A percentile compares a stretch with the other conserved stretches of the same genome.
Evolutionary conservation across 2,329 filamentous ascomycete genomes (phyloP).

Genomic region (Cercospora sp.): DNA sequence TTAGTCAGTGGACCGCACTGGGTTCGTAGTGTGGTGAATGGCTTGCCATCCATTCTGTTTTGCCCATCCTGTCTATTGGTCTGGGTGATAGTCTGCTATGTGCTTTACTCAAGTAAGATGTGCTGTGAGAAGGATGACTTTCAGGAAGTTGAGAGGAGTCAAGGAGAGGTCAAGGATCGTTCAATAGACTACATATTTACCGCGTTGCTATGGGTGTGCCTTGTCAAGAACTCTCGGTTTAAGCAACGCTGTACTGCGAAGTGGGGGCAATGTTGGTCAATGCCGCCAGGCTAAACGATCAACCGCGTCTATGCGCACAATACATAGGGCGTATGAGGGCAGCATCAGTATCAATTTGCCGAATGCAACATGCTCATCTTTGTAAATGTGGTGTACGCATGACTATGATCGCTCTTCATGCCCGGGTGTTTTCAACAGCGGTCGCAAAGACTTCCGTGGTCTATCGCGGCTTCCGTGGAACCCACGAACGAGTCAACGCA

Average conservation of each 20-base stretch:
- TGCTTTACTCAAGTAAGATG: not conserved
- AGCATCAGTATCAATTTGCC: not conserved
- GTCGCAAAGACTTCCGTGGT: not conserved
- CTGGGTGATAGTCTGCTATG: conserved; percentile 22
- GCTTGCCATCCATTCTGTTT: conserved; percentile 50
- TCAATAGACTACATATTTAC: not conserved
- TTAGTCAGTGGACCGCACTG: not conserved
- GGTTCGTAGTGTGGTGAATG: not conserved
- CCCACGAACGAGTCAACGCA: not conserved
- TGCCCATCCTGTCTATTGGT: conserved; percentile 34
- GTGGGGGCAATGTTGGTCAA: not conserved
- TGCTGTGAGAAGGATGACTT: not conserved
- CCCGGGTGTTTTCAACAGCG: not conserved
- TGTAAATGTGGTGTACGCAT: not conserved
- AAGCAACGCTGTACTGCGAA: not conserved
- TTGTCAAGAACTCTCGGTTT: not conserved
- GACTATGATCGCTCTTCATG: not conserved
- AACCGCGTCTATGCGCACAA: not conserved
- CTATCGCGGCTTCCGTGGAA: not conserved
- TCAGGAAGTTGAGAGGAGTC: not conserved
- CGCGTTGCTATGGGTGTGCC: not conserved
- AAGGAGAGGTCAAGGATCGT: not conserved
- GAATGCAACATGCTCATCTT: not conserved
- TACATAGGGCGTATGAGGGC: not conserved
- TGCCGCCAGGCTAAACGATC: not conserved